Evolutionary conservation across 306 rosid species (phyloP).

Genomic region (Fragaria vesca): DNA sequence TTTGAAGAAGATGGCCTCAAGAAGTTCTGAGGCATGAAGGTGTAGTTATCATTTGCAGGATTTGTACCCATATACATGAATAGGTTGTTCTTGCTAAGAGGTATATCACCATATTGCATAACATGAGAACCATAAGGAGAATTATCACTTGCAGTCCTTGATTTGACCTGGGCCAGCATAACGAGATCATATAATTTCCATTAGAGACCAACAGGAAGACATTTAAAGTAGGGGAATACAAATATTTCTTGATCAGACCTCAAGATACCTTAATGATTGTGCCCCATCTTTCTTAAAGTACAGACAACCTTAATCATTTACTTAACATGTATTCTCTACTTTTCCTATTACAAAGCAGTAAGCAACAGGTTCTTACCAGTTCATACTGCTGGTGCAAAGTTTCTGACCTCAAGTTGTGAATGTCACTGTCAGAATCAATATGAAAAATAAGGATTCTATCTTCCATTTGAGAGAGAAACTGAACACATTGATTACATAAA

Average conservation of each 20-base stretch:
- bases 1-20: slow-evolving; percentile 53
- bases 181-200: not conserved
- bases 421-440: slow-evolving; percentile 58
- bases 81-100: slow-evolving; percentile 45
- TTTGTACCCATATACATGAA: slow-evolving; percentile 71
- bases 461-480: slow-evolving; percentile 1
- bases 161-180: slow-evolving; percentile 63
- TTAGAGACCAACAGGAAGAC: slow-evolving; percentile 5
- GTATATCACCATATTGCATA: slow-evolving; percentile 86
- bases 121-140: slow-evolving; percentile 77
- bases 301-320: not conserved
- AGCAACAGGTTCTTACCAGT: slow-evolving; percentile 54
- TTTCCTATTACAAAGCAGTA: not conserved
- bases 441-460: slow-evolving; percentile 2
- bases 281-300: not conserved
- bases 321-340: not conserved
- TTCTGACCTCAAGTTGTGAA: slow-evolving; percentile 76
- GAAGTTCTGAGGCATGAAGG: slow-evolving; percentile 63
- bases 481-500: not conserved
- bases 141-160: slow-evolving; percentile 60
- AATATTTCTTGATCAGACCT: not conserved
- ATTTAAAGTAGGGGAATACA: not conserved
- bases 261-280: not conserved
- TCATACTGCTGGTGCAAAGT: slow-evolving; percentile 80
- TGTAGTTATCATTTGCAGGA: slow-evolving; percentile 86